phyloP scores from a whole-genome alignment of 2,329 filamentous ascomycete species.

The Colletotrichum chlorophyti region DNA sequence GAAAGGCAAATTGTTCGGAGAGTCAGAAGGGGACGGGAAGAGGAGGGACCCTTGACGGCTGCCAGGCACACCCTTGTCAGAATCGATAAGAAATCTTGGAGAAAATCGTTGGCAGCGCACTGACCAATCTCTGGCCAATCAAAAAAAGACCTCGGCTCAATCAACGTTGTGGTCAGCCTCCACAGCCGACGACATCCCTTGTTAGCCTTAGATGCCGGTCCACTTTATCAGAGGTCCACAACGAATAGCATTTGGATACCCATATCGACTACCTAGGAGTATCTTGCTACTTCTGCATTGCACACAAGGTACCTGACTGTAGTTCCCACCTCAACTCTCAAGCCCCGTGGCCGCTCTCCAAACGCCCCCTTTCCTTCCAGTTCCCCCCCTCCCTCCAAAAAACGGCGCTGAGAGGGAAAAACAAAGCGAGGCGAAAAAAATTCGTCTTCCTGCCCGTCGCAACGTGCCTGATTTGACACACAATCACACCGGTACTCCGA shows the following conservation, averaged over 20 bases:
- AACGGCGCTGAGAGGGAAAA: neutral
- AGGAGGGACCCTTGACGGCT: neutral
- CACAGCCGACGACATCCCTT: neutral
- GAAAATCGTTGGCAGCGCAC: neutral
- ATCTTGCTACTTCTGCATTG: too few relatives aligned
- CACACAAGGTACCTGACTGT: too few relatives aligned
- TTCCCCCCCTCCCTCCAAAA: too few relatives aligned
- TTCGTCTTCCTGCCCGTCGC: constrained; percentile 16
- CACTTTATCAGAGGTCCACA: too few relatives aligned
- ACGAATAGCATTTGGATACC: too few relatives aligned
- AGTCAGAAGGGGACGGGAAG: neutral
- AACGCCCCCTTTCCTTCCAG: neutral
- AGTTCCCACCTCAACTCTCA: constrained; percentile 6
- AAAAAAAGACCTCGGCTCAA: constrained; percentile 3
- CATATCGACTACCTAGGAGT: neutral
- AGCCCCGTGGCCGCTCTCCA: constrained; percentile 9
- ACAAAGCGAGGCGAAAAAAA: constrained; percentile 13
- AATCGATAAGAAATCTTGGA: neutral
- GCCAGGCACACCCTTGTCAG: constrained; percentile 17
- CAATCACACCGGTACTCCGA: neutral
- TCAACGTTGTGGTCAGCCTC: neutral
- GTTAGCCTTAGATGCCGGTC: constrained; percentile 13
- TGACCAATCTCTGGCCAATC: too few relatives aligned
- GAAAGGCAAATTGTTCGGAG: neutral
- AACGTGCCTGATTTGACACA: constrained; percentile 13